Base-by-base conservation (phyloP, 2,329 filamentous ascomycete genomes). In the Didymella segeticola region DNA sequence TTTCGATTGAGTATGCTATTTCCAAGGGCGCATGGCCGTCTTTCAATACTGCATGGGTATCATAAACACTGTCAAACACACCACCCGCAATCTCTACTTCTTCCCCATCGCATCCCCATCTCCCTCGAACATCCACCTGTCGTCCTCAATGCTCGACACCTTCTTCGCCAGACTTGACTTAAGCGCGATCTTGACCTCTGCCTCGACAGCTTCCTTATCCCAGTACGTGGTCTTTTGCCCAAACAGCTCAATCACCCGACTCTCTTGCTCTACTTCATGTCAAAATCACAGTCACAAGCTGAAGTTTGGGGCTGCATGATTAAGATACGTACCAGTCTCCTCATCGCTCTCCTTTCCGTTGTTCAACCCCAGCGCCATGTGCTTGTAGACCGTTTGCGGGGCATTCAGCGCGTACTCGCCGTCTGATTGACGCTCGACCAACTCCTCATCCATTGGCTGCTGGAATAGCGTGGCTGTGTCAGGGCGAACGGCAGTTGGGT, bases 51-150 rank as follows among this genome's bases (percentile, higher is more conserved):
- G 31, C 17, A 30, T 27, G 48, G 53, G 57, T 56, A 58, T 60
- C 55, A 36, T 42, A 30, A 38, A 43, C 19, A 31, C n/a, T 27
- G 5, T 23, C 42, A 29, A 19, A 10, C 1, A 5, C 9, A 5
- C 52, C 36, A 20, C 14, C 25, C 14, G 9, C 5, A 10, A 25
- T 0, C 9, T 22, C 46, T 53, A 61, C 27, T 60, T 61, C 42
- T 61, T 64, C 23, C 53, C 47, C 27, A 43, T 10, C 2, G 20
- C 15, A 25, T 62, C 58, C 2, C 15, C 26, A 64, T 91, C 89
- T 2, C 84, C 79, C 72, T 93, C 90, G 75, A 89, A 96, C 88
- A 96, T 96, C 92, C 92, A 96, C 66, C 88, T 89, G 68, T 96
- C 92, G 43, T 95, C 89, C 19, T 89, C 83, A 43, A 96, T 77